Evolutionary conservation across 2,329 filamentous ascomycete species (phyloP).

Genomic region (Aspergillus spinulosporus): DNA sequence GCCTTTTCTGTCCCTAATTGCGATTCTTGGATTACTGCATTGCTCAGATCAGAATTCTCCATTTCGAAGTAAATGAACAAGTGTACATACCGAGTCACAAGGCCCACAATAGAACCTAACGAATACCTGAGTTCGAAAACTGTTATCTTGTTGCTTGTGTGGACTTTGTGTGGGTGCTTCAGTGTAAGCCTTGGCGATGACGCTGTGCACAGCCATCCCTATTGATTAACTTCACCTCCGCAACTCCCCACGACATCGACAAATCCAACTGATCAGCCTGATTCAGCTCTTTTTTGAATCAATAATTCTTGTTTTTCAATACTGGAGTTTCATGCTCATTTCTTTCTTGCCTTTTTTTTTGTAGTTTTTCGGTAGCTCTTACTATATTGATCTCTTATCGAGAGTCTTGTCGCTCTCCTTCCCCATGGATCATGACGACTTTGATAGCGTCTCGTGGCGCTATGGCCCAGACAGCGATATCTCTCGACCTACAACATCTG

Average conservation of each 20-base stretch:
- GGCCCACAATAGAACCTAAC: not conserved
- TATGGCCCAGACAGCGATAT: conserved; percentile 57
- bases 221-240: conserved; percentile 19
- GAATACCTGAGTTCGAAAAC: no score
- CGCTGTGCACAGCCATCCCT: conserved; percentile 18
- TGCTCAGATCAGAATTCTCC: not conserved
- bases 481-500: conserved; percentile 43
- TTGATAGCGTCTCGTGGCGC: conserved; percentile 78
- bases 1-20: conserved; percentile 19
- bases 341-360: not conserved
- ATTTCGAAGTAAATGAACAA: not conserved
- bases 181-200: conserved; percentile 21
- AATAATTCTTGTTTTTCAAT: conserved; percentile 4
- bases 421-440: conserved; percentile 63
- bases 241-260: conserved; percentile 14
- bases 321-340: not conserved
- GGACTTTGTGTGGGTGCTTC: not conserved
- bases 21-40: conserved; percentile 16
- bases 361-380: not conserved
- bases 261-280: conserved; percentile 4
- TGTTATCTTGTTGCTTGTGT: no score
- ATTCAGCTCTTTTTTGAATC: conserved; percentile 1
- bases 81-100: conserved; percentile 10
- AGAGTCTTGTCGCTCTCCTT: conserved; percentile 18
- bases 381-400: not conserved